Conservation (phyloP, 1,284 basidiomycete species). For the Phellopilus nigrolimitatus region DNA sequence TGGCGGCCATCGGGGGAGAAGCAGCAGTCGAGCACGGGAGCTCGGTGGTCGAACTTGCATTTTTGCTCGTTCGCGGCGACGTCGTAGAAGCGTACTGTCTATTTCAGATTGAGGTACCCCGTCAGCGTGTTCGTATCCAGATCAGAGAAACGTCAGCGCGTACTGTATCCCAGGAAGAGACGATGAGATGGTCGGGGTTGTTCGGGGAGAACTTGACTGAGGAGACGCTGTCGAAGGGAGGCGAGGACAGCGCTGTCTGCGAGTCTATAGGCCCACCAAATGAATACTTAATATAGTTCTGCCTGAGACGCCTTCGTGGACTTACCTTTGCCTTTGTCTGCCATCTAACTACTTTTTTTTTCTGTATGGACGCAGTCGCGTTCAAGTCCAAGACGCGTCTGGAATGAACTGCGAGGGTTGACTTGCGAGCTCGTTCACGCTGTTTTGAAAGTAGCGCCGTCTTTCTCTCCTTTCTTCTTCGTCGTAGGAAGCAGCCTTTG, state of each 20-base stretch:
- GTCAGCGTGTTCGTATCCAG: conserved; percentile 4
- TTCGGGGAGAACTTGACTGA: conserved; percentile 77
- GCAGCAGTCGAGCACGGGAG: conserved; percentile 64
- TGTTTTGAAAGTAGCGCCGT: no score
- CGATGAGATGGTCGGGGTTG: conserved; percentile 70
- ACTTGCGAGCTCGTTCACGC: no score
- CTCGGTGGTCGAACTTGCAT: conserved; percentile 73
- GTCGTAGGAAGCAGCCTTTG: no score
- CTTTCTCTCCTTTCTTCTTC: no score
- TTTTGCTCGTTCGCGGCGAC: conserved; percentile 58
- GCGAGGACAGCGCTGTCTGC: conserved; percentile 54
- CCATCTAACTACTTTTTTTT: no score
- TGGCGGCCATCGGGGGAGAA: conserved; percentile 55
- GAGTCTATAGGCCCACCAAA: background rate
- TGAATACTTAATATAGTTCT: background rate
- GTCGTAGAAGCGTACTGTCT: conserved; percentile 77
- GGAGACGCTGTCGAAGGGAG: conserved; percentile 83
- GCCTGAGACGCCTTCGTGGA: no score
- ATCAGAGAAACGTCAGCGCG: conserved; percentile 27
- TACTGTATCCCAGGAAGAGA: conserved; percentile 88
- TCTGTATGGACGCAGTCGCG: no score
- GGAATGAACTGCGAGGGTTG: no score
- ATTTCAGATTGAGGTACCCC: conserved; percentile 16
- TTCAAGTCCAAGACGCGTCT: no score
- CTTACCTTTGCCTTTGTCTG: no score